Conservation (phyloP, 2,329 filamentous ascomycete species). For the Fusarium sp. region DNA sequence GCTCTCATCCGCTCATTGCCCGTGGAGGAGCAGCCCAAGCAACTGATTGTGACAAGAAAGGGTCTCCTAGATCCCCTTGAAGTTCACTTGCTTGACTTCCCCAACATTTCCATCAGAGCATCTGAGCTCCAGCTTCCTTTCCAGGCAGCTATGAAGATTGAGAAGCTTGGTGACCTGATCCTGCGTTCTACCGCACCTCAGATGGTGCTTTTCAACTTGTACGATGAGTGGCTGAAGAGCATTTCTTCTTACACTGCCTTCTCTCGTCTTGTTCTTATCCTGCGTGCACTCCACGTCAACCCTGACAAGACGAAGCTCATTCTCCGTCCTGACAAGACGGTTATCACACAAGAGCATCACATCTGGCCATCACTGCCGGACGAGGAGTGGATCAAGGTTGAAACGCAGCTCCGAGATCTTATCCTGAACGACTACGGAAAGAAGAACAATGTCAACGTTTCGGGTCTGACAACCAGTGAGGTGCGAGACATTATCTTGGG, state of each 20-base stretch:
- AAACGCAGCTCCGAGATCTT: conserved; percentile 92
- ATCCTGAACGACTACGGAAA: conserved; percentile 99
- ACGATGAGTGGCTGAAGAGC: conserved; percentile 98
- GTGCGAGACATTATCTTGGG: conserved; percentile 98
- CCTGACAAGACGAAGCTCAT: conserved; percentile 98
- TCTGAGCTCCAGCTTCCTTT: conserved; percentile 97
- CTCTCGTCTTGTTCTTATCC: conserved; percentile 90
- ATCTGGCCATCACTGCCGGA: conserved; percentile 97
- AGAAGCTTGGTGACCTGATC: conserved; percentile 99
- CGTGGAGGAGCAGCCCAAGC: conserved; percentile 98
- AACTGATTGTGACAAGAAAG: conserved; percentile 97
- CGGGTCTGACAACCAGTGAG: conserved; percentile 95
- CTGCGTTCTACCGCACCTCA: conserved; percentile 98
- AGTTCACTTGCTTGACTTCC: conserved; percentile 97
- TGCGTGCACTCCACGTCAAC: conserved; percentile 96
- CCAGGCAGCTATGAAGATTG: conserved; percentile 99
- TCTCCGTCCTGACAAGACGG: conserved; percentile 93
- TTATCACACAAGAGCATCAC: conserved; percentile 98
- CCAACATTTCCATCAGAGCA: conserved; percentile 97
- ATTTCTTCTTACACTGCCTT: conserved; percentile 99
- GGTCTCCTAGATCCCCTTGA: conserved; percentile 96
- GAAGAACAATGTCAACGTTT: conserved; percentile 99
- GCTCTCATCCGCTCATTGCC: conserved; percentile 94
- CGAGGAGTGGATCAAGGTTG: conserved; percentile 99
- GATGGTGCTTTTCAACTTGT: conserved; percentile 99